Evolutionary conservation across 768 basidiomycete species (phyloP), one percentile per base, ranked within the genome.

Genomic region (Boletales sp.): DNA sequence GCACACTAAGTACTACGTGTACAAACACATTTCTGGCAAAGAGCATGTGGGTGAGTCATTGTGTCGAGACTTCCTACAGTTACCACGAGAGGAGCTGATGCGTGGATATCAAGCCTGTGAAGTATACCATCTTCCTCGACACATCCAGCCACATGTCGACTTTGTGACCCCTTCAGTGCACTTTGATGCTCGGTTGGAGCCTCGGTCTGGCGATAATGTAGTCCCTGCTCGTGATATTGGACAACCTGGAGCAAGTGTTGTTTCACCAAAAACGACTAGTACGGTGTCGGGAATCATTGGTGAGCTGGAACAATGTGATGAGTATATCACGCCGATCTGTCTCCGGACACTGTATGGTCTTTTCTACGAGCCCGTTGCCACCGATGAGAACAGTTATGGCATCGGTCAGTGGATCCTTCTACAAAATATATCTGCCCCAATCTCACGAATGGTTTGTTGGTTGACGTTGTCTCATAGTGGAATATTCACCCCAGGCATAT

Each of bases 151-250:
- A 2, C 71, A 73, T 35, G 56, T 73, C 19, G 71, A 72, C 30
- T 59, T 73, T 41, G 61, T 72, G 36, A 62, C 55, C 5, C 70
- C 70, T 9, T 63, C 71, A 4, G 63, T 73, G 5, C 64, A 72
- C 52, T 73, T 73, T 39, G 62, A 65, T 38, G 31, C 49, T 9
- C 55, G 48, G 53, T 25, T 65, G 49, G 42, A 44, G 30, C 49
- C 51, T 44, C 51, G 62, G 14, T 62, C 62, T 33, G 43, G 49
- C 15, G 18, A 31, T 35, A 8, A 8, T 44, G 0, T 8, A 4
- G 35, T 50, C 6, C 52, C 59, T 5, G 50, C 51, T 13, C 46
- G 35, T 21, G 42, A 31, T 5, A 49, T 66, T 15, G 67, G 60
- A 17, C 48, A 53, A 40, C 50, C 62, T 14, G 46, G 51, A n/a